Evolutionary conservation across 2,329 filamentous ascomycete genomes (phyloP).

Genomic region (Emergomyces pasteurianus): DNA sequence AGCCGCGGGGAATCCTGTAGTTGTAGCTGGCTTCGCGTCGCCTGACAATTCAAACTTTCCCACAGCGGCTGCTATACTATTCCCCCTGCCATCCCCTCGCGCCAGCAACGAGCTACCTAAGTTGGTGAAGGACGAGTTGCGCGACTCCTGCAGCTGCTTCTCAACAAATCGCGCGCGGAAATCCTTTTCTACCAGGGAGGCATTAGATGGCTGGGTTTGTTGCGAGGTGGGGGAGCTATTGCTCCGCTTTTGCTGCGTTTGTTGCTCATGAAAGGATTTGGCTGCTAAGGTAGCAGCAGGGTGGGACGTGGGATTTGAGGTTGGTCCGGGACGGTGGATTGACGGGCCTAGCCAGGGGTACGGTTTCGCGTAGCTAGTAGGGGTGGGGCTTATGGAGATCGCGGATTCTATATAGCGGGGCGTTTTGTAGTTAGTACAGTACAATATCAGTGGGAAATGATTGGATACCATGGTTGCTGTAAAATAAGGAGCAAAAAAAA

Average conservation of each 20-base stretch:
- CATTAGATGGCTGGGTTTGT: constrained; percentile 4
- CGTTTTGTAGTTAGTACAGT: neutral
- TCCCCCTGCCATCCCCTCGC: neutral
- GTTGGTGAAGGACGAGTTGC: constrained; percentile 9
- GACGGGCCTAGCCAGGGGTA: neutral
- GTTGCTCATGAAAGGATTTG: neutral
- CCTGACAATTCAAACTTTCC: neutral
- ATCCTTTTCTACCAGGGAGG: constrained; percentile 24
- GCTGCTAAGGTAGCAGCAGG: neutral
- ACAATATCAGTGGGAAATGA: neutral
- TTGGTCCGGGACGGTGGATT: constrained; percentile 1
- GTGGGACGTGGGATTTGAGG: neutral
- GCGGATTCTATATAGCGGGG: neutral
- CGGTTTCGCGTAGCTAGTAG: neutral
- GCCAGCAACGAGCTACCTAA: constrained; percentile 4
- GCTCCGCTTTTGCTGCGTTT: neutral
- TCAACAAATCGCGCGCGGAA: constrained; percentile 29
- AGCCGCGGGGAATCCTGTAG: neutral
- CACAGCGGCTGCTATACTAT: neutral
- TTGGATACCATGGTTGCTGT: neutral
- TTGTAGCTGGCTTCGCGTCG: neutral
- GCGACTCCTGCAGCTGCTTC: constrained; percentile 15
- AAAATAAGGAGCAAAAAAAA: too few relatives aligned
- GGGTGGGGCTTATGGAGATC: neutral
- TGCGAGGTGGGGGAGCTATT: neutral